A percentile compares a stretch with the other conserved stretches of the same genome.
Conservation (phyloP, 805 yeast genomes). For the Scheffersomyces coipomensis region DNA sequence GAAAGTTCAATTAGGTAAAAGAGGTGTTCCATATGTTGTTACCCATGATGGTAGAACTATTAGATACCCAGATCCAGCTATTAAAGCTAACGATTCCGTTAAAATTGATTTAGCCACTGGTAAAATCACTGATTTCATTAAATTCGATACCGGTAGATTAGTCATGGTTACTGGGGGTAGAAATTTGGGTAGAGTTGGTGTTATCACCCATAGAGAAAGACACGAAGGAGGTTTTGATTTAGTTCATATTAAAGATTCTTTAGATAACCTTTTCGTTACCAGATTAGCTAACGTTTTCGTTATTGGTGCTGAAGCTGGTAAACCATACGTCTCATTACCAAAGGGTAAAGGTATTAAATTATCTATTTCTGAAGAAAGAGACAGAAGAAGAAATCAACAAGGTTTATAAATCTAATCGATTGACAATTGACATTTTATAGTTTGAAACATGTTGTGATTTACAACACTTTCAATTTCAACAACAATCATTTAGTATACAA, state of each 20-base stretch:
- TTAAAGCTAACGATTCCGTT: constrained; percentile 97
- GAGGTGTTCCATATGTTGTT: constrained; percentile 96
- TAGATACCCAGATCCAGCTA: constrained; percentile 98
- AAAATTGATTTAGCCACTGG: constrained; percentile 96
- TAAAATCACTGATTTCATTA: constrained; percentile 63
- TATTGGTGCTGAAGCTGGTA: constrained; percentile 41
- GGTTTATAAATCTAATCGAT: constrained; percentile 25
- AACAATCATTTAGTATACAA: no score
- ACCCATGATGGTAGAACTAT: constrained; percentile 99
- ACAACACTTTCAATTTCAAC: no score
- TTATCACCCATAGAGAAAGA: constrained; percentile 40
- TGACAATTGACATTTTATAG: not conserved
- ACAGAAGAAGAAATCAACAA: constrained; percentile 43
- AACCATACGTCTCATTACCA: constrained; percentile 41
- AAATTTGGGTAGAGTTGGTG: constrained; percentile 44
- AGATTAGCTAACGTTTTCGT: constrained; percentile 42
- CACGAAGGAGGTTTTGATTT: constrained; percentile 45
- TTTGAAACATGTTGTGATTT: no score
- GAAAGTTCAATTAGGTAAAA: constrained; percentile 98
- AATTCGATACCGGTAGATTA: constrained; percentile 39
- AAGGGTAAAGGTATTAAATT: constrained; percentile 45
- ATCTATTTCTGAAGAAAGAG: constrained; percentile 43
- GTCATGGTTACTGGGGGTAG: constrained; percentile 45
- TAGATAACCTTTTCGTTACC: constrained; percentile 42
- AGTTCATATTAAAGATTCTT: constrained; percentile 41